Percentiles rank a stretch among this genome's conserved stretches.
These are phyloP conservation scores for Hymenoscyphus salicellus DNA, from an alignment of 2,329 filamentous ascomycete genomes.

Conservation along the genomic window DNA sequence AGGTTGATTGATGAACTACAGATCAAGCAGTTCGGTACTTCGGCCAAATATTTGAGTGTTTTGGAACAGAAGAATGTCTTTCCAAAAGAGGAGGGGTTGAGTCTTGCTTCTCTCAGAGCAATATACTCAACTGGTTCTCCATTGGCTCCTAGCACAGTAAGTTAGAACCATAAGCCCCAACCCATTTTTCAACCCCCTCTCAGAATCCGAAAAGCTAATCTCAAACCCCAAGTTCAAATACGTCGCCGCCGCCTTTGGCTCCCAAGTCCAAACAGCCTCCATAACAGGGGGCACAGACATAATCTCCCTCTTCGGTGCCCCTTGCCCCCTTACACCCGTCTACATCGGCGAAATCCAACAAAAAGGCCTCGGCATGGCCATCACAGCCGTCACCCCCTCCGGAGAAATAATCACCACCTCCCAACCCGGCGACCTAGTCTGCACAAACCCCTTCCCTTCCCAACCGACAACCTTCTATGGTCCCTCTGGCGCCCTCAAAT, in stretches of 20 bases:
- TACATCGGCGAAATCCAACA: constrained; percentile 73
- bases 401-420: constrained; percentile 42
- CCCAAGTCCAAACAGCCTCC: constrained; percentile 78
- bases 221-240: constrained; percentile 49
- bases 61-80: constrained; percentile 74
- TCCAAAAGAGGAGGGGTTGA: constrained; percentile 52
- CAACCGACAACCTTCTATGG: constrained; percentile 92
- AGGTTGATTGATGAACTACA: constrained; percentile 73
- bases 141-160: constrained; percentile 85
- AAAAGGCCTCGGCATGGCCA: constrained; percentile 75
- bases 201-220: background rate
- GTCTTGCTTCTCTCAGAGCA: constrained; percentile 67
- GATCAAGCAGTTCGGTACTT: constrained; percentile 93
- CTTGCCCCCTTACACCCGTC: constrained; percentile 73
- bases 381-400: constrained; percentile 57
- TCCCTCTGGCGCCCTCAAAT: constrained; percentile 56
- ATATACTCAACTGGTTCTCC: constrained; percentile 95
- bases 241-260: constrained; percentile 79
- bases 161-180: background rate
- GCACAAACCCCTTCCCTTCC: constrained; percentile 80
- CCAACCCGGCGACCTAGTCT: constrained; percentile 85
- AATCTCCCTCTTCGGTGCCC: constrained; percentile 87
- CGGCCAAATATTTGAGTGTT: constrained; percentile 86
- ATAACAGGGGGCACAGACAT: constrained; percentile 98
- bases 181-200: background rate